Base-by-base conservation (phyloP, 139 green algal genomes). In the Chlorella ohadii region DNA sequence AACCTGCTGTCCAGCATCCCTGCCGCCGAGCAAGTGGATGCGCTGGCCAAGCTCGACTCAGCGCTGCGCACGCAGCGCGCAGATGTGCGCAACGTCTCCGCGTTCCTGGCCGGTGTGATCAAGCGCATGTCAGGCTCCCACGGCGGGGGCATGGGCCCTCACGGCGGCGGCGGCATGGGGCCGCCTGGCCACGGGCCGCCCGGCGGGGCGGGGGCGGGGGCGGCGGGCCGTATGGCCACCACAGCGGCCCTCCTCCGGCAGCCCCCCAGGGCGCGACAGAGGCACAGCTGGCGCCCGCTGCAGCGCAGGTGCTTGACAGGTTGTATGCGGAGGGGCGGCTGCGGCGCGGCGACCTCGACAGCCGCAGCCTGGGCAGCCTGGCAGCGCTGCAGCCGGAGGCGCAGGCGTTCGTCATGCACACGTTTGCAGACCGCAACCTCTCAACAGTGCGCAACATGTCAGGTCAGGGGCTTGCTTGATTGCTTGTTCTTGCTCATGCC, bases 191-290 rank as follows among this genome's bases (percentile, higher is more conserved):
- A 51, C 44, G n/a, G n/a, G 44, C 44, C 44, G 44, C 44, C 44
- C n/a, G n/a, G n/a, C n/a, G n/a, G n/a, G 44, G 44, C 44, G 44
- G 44, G 6, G 44, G 44, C 44, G 44, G 44, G 7, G 44, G 44
- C 44, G 44, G 44, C 44, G 7, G 7, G 11, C 44, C 44, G 7
- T 55, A 55, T 55, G 44, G 44, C 44, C 44, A 55, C 44, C 44
- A 55, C 25, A 85, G 96, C 22, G 95, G 96, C 34, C 68, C 68
- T 20, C 68, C 68, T 31, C 68, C 34, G 36, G 16, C 34, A 5
- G 68, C 4, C 36, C 15, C 36, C 34, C 68, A 59, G 12, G 15
- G 51, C 51, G 12, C 51, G 15, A 13, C 51, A 23, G 51, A 59
- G 11, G 11, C 51, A 11, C 68, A 75, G 68, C 68, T 75, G 36